These are phyloP conservation scores for Pyricularia sp. DNA, from an alignment of 2,329 filamentous ascomycete genomes.

Conservation along the genomic window DNA sequence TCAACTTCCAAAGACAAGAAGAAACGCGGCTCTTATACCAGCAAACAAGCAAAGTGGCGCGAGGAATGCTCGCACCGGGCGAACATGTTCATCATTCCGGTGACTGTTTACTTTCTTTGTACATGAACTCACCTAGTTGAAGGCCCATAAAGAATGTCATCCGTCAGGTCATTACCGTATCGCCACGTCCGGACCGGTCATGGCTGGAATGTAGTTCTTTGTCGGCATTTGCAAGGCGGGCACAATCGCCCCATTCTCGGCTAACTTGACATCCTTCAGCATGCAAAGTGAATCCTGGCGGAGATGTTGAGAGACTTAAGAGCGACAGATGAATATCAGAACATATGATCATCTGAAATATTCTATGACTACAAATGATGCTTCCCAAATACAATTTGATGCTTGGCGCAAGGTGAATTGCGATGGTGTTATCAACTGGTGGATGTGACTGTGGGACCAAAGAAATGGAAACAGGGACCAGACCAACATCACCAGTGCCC, in stretches of 20 bases:
- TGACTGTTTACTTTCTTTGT: neutral
- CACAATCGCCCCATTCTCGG: neutral
- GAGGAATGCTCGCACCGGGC: neutral
- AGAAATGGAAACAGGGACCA: neutral
- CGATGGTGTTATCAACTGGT: neutral
- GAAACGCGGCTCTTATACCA: neutral
- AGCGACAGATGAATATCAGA: neutral
- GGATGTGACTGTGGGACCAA: neutral
- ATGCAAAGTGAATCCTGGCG: neutral
- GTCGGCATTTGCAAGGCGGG: neutral
- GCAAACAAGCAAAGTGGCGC: neutral
- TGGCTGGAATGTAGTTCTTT: neutral
- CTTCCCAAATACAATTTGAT: neutral
- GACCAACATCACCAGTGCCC: too few species aligned
- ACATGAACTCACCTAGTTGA: neutral
- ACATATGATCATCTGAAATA: neutral
- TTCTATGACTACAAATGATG: neutral
- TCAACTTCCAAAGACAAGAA: neutral
- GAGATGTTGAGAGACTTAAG: fast-evolving
- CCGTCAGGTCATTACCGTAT: neutral
- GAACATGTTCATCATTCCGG: neutral
- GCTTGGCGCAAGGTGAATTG: neutral
- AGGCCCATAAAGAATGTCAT: neutral
- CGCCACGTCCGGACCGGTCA: neutral
- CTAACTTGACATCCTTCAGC: neutral